Evolutionary conservation across 2,329 filamentous ascomycete species (phyloP).

Genomic region (Davidsoniella eucalypti): DNA sequence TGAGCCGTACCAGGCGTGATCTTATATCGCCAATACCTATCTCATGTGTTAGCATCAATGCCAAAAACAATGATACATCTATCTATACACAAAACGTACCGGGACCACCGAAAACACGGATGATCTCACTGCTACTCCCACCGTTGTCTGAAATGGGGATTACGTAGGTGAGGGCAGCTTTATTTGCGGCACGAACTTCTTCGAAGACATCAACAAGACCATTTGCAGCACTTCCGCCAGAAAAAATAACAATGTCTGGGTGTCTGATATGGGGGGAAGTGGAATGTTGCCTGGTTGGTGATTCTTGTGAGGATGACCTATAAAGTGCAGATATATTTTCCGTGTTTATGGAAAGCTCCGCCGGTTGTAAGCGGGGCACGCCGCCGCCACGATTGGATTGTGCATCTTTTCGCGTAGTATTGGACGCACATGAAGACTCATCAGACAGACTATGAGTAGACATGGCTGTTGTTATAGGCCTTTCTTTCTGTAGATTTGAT

Average conservation of each 20-base stretch:
- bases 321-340: too few species aligned
- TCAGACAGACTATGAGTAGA: too few species aligned
- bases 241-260: slow-evolving; percentile 67
- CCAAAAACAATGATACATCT: not conserved
- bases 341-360: too few species aligned
- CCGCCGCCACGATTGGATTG: too few species aligned
- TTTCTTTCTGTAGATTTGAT: too few species aligned
- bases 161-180: slow-evolving; percentile 60
- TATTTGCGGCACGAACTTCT: slow-evolving; percentile 43
- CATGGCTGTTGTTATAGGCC: too few species aligned
- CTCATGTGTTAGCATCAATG: slow-evolving; percentile 7
- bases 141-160: slow-evolving; percentile 96
- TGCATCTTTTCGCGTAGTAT: too few species aligned
- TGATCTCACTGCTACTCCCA: slow-evolving; percentile 82
- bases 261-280: not conserved
- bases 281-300: not conserved
- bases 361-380: too few species aligned
- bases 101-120: slow-evolving; percentile 85
- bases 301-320: not conserved
- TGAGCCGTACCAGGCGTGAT: slow-evolving; percentile 68
- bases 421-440: too few species aligned
- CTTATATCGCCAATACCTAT: slow-evolving; percentile 39
- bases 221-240: slow-evolving; percentile 86
- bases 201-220: slow-evolving; percentile 84
- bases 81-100: slow-evolving; percentile 32